Conservation (phyloP, 768 basidiomycete genomes). For the Chalciporus sphaerocephalus region DNA sequence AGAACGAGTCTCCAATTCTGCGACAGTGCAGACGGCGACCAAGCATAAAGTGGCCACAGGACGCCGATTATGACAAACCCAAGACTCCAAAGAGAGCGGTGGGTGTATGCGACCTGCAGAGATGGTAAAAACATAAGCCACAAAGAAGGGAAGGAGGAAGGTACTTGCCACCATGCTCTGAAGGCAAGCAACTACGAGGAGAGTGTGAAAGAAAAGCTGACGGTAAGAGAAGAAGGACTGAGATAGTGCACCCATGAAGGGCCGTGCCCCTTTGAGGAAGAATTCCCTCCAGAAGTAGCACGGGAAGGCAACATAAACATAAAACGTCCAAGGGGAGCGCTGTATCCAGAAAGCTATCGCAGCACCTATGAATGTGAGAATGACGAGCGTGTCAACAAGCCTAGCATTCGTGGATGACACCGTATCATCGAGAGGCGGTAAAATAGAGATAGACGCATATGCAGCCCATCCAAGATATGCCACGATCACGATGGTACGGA, state of each 20-base stretch:
- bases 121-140: conserved; percentile 1
- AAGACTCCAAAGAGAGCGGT: conserved; percentile 68
- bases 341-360: conserved; percentile 58
- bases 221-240: conserved; percentile 23
- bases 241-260: conserved; percentile 9
- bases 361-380: conserved; percentile 34
- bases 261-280: conserved; percentile 20
- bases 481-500: conserved; percentile 60
- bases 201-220: conserved; percentile 22
- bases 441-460: conserved; percentile 56
- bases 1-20: conserved; percentile 26
- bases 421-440: conserved; percentile 37
- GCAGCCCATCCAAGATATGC: conserved; percentile 80
- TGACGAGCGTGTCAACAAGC: conserved; percentile 19
- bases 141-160: not conserved
- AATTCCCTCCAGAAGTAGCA: conserved; percentile 73
- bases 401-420: not conserved
- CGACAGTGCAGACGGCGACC: conserved; percentile 36
- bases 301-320: conserved; percentile 71
- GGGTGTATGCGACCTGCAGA: conserved; percentile 61
- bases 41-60: conserved; percentile 58
- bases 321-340: conserved; percentile 65
- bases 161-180: conserved; percentile 70
- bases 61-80: conserved; percentile 58
- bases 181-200: conserved; percentile 42